Evolutionary conservation across 1,284 basidiomycete species (phyloP), one percentile per base, ranked within the genome.

Genomic region (Kalmanozyma brasiliensis): DNA sequence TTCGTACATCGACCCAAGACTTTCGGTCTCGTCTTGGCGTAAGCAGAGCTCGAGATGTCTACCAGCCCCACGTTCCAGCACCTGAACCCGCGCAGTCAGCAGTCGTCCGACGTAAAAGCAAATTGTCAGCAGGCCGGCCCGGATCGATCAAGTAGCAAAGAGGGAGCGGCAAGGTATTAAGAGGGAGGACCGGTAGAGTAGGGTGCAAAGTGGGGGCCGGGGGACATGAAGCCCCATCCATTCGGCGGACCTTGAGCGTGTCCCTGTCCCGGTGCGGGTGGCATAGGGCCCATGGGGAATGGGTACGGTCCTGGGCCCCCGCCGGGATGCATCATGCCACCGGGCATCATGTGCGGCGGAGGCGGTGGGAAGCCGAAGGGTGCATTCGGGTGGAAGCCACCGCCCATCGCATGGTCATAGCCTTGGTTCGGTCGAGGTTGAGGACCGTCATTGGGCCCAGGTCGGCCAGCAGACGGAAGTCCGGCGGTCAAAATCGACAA

Each of bases 11-110:
- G n/a, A n/a, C n/a, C 19, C 41, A 37, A 36, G 37, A 33, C 32
- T 4, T 9, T 23, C 23, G 16, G 45, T 23, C 17, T 34, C 49
- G 10, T 44, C 26, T 43, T 43, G 29, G 41, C 41, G 26, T 4
- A 22, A 32, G n/a, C n/a, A n/a, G n/a, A n/a, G n/a, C n/a, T 8
- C 16, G 29, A 23, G 8, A 29, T 9, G 16, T 23, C 8, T 35
- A 72, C 69, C 69, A 72, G n/a, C 69, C 60, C 64, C 69, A 72
- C 5, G 64, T 72, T 38, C 64, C 69, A 45, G 69, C 69, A 24
- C 64, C 69, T 68, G 33, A 13, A 42, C 9, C 8, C 4, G 32
- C 23, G 10, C 17, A n/a, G n/a, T n/a, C n/a, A n/a, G n/a, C n/a
- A n/a, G n/a, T n/a, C n/a, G n/a, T n/a, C n/a, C n/a, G n/a, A n/a